Percentiles rank a stretch among this genome's conserved stretches.
Conservation (phyloP, 148 eudicot species). For the Rhododendron mucronatum region DNA sequence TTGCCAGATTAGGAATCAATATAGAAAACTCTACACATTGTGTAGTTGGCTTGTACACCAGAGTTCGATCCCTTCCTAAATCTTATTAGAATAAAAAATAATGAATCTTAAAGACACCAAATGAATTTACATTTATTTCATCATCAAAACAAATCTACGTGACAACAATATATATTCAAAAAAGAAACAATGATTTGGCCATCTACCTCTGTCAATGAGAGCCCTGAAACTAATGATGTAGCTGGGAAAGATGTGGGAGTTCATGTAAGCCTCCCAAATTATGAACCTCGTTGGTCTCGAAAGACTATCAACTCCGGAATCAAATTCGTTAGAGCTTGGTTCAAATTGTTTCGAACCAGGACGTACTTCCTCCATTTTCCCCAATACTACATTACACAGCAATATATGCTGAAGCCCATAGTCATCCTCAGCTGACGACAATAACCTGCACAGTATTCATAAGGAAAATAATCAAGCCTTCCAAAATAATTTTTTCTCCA, state of each 20-base stretch:
- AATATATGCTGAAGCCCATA: background rate
- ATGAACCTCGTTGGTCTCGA: background rate
- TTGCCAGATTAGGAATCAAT: background rate
- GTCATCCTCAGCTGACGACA: background rate
- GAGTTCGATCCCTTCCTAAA: background rate
- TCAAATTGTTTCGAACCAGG: background rate
- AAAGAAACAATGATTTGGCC: background rate
- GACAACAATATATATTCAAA: background rate
- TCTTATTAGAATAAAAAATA: background rate
- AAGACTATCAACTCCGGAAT: background rate
- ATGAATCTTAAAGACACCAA: background rate
- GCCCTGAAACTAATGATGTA: background rate
- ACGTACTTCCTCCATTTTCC: background rate
- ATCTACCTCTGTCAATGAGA: background rate
- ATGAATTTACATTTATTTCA: background rate
- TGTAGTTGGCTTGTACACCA: background rate
- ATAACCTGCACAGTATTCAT: background rate
- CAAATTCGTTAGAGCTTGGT: background rate
- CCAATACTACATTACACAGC: background rate
- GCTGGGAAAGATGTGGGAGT: background rate
- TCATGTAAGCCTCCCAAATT: background rate
- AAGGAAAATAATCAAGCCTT: background rate
- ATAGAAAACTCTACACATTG: background rate
- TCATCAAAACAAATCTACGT: background rate
- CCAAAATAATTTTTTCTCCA: too few relatives aligned